These are phyloP conservation scores for Eucalyptus marginata DNA, from an alignment of 345 rosid genomes.

Conservation along the genomic window DNA sequence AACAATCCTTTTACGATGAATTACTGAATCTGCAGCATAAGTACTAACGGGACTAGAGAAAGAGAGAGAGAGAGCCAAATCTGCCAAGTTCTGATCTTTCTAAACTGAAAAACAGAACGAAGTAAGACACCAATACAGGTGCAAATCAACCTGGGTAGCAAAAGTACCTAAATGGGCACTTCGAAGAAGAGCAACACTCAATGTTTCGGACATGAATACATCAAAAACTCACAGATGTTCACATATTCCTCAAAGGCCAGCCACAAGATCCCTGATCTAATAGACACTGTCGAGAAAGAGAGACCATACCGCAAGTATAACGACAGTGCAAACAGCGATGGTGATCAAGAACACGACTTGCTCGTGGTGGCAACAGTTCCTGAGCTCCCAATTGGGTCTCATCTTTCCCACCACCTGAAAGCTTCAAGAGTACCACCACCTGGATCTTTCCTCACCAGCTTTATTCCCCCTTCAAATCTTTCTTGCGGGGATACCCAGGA, in stretches of 20 bases:
- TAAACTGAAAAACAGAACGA: not conserved
- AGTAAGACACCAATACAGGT: not conserved
- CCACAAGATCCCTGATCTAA: not conserved
- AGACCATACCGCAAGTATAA: slow-evolving; percentile 36
- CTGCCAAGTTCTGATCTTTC: not conserved
- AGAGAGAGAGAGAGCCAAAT: not conserved
- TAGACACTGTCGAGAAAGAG: not conserved
- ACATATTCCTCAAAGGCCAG: not conserved
- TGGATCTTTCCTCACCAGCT: not conserved
- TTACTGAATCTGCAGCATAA: not conserved
- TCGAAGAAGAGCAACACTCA: not conserved
- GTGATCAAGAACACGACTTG: slow-evolving; percentile 45
- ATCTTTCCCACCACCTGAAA: not conserved
- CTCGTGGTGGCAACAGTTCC: slow-evolving; percentile 45
- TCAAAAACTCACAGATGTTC: not conserved
- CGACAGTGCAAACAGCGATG: slow-evolving; percentile 43
- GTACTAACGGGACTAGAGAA: not conserved
- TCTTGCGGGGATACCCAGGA: not conserved
- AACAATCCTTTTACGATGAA: not conserved
- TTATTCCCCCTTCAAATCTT: not conserved
- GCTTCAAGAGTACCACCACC: not conserved
- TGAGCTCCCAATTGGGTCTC: slow-evolving; percentile 50
- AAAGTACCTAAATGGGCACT: not conserved
- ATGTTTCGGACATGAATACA: not conserved
- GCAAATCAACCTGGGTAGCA: not conserved